phyloP scores from a whole-genome alignment of 116 monocot genomes.

The Trichopus zeylanicus region DNA sequence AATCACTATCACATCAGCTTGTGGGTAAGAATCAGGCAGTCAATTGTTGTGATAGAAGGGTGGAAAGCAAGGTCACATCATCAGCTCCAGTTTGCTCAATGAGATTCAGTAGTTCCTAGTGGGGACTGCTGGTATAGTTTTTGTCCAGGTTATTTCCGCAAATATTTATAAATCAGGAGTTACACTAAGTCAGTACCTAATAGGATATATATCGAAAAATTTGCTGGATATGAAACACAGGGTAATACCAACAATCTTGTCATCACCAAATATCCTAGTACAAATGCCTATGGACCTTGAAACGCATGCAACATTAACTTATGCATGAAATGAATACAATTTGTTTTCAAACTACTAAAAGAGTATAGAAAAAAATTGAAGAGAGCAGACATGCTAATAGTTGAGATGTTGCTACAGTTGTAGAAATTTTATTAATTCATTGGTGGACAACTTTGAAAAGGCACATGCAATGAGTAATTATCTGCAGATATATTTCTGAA shows the following conservation, averaged over 20 bases:
- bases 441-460: not conserved
- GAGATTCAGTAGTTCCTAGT: not conserved
- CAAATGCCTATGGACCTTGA: no score
- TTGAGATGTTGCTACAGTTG: not conserved
- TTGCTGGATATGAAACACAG: no score
- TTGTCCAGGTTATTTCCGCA: constrained; percentile 43
- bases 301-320: no score
- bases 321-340: no score
- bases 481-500: not conserved
- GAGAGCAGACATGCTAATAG: no score
- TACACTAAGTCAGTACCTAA: no score
- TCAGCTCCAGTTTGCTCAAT: constrained; percentile 23
- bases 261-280: no score
- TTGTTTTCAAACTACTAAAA: no score
- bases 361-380: no score
- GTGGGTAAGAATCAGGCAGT: constrained; percentile 12
- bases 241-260: no score
- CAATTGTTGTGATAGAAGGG: constrained; percentile 26
- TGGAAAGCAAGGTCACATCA: constrained; percentile 67
- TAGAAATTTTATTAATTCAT: not conserved
- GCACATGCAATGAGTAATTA: not conserved
- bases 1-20: constrained; percentile 33
- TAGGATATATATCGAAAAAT: no score
- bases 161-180: no score
- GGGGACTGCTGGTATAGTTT: constrained; percentile 31